A percentile compares a stretch with the other conserved stretches of the same genome.
Evolutionary conservation across 2,329 filamentous ascomycete species (phyloP).

Genomic region (Fusarium sp.): DNA sequence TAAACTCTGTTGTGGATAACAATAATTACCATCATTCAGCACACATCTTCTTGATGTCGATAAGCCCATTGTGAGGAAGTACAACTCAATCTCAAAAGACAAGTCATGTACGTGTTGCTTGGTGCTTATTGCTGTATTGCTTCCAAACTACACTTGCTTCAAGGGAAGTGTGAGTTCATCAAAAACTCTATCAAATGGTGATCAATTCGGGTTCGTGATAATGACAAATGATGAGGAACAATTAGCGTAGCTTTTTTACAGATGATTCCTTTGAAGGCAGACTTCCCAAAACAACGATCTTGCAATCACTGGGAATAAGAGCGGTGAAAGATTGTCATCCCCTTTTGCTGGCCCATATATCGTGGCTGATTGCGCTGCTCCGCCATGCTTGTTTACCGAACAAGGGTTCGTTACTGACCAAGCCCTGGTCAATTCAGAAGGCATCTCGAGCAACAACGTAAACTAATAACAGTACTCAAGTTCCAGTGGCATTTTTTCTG

Average conservation of each 20-base stretch:
- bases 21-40: fast-evolving
- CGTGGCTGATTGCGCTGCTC: slow-evolving; percentile 1
- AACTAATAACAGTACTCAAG: too few relatives aligned
- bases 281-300: too few relatives aligned
- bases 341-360: neutral
- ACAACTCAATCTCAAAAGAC: too few relatives aligned
- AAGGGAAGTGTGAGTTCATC: too few relatives aligned
- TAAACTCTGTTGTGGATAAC: too few relatives aligned
- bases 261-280: fast-evolving
- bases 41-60: too few relatives aligned
- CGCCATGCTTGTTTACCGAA: neutral
- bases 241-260: fast-evolving
- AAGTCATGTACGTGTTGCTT: too few relatives aligned
- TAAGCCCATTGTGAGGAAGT: too few relatives aligned
- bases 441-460: neutral
- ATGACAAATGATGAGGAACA: neutral
- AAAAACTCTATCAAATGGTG: too few relatives aligned
- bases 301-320: neutral
- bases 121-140: too few relatives aligned
- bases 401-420: neutral
- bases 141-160: too few relatives aligned
- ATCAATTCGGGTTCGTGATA: neutral
- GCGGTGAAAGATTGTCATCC: neutral
- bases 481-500: too few relatives aligned
- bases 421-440: neutral